Percentiles rank a stretch among this genome's conserved stretches.
phyloP scores from a whole-genome alignment of 2,329 filamentous ascomycete genomes.

The Hymenoscyphus infarciens region DNA sequence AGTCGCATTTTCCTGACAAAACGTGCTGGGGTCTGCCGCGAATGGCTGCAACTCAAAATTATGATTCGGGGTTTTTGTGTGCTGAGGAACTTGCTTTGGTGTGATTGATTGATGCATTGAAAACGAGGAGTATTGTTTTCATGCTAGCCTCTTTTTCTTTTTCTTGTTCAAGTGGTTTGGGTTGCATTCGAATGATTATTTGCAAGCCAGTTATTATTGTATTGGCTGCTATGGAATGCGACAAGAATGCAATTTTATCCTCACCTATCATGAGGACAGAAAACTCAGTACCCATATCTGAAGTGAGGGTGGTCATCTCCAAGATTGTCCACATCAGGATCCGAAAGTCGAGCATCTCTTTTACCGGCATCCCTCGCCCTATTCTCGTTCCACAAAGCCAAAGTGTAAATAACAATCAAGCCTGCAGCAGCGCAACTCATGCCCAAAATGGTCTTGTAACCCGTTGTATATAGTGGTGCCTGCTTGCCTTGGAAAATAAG shows the following conservation, averaged over 20 bases:
- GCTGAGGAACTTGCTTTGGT: background rate
- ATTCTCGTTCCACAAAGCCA: constrained; percentile 44
- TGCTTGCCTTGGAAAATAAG: constrained; percentile 11
- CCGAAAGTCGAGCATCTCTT: constrained; percentile 41
- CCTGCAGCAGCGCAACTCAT: constrained; percentile 12
- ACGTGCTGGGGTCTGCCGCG: background rate
- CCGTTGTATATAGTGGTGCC: constrained; percentile 5
- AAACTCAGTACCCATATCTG: constrained; percentile 9
- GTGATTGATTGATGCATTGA: background rate
- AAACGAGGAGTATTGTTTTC: background rate
- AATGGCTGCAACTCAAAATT: background rate
- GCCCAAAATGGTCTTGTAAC: constrained; percentile 10
- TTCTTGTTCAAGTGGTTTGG: no score
- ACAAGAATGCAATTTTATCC: background rate
- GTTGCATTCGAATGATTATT: no score
- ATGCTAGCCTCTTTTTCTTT: background rate
- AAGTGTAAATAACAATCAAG: constrained; percentile 32
- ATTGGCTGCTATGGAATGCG: background rate
- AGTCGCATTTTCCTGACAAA: background rate
- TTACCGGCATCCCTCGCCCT: constrained; percentile 44
- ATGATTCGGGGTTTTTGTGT: background rate
- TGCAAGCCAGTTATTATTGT: background rate
- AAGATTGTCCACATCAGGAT: constrained; percentile 14
- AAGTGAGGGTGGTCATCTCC: constrained; percentile 13
- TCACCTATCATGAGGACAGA: background rate